Percentiles rank a stretch among this genome's conserved stretches.
phyloP scores from a whole-genome alignment of 768 basidiomycete genomes.

The Fomitopsis serialis region DNA sequence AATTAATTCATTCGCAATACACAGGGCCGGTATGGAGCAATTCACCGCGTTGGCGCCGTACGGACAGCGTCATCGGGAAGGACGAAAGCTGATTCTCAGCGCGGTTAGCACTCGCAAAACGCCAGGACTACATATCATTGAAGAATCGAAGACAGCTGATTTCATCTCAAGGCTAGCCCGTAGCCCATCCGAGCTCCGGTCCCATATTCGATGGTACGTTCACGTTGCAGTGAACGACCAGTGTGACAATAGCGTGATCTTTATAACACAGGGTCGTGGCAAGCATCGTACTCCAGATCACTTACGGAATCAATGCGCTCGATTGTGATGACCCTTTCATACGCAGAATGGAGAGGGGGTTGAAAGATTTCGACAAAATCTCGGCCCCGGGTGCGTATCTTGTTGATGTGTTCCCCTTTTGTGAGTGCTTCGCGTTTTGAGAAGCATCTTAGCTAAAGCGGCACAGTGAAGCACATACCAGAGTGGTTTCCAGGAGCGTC shows the following conservation, averaged over 20 bases:
- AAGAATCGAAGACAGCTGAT: neutral
- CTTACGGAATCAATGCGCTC: constrained; percentile 24
- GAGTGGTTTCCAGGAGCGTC: constrained; percentile 13
- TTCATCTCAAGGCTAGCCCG: neutral
- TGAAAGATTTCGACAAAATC: constrained; percentile 20
- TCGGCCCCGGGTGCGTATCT: constrained; percentile 20
- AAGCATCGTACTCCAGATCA: constrained; percentile 8
- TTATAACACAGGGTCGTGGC: neutral
- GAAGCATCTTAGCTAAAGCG: neutral
- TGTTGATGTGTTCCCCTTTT: constrained; percentile 25
- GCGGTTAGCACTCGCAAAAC: neutral
- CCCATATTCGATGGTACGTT: constrained; percentile 2
- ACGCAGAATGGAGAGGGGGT: constrained; percentile 17
- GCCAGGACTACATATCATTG: neutral
- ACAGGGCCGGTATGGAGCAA: constrained; percentile 6
- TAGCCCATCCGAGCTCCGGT: neutral
- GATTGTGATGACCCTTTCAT: constrained; percentile 23
- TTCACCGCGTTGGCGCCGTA: neutral
- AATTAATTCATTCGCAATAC: neutral
- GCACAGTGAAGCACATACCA: constrained; percentile 8
- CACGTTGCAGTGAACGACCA: constrained; percentile 3
- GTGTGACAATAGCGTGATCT: neutral
- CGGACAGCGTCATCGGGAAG: neutral
- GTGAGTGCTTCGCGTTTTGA: neutral
- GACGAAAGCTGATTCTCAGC: neutral